These are phyloP conservation scores for Mucor lusitanicus DNA, from an alignment of 371 early-diverging fungal species.

Conservation along the genomic window DNA sequence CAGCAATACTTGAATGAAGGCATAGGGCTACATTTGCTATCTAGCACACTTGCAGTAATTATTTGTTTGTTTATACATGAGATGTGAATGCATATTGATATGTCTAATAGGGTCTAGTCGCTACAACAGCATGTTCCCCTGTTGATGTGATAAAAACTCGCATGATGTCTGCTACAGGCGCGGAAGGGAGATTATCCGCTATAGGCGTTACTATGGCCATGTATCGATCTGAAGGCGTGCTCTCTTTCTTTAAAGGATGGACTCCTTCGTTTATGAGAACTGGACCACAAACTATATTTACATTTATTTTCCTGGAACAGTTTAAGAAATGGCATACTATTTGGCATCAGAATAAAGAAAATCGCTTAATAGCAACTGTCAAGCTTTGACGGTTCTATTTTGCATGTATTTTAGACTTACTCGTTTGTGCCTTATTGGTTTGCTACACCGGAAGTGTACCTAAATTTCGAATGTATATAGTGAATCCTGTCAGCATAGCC, in stretches of 20 bases:
- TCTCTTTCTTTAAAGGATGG: conserved; percentile 78
- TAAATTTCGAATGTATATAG: too few relatives aligned
- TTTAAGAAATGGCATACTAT: conserved; percentile 47
- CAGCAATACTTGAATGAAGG: conserved; percentile 54
- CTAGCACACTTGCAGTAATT: conserved; percentile 59
- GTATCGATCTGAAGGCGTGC: conserved; percentile 57
- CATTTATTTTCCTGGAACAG: conserved; percentile 70
- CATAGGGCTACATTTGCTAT: conserved; percentile 58
- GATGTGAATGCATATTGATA: background rate
- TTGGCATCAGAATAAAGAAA: conserved; percentile 10
- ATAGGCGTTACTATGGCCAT: conserved; percentile 45
- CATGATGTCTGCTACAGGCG: conserved; percentile 60
- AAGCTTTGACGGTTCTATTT: background rate
- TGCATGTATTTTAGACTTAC: background rate
- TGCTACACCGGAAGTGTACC: too few relatives aligned
- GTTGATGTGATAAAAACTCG: conserved; percentile 79
- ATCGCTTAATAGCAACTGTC: background rate
- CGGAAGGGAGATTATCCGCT: conserved; percentile 39
- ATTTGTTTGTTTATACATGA: background rate
- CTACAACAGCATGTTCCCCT: conserved; percentile 72
- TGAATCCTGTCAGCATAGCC: too few relatives aligned
- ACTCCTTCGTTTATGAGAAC: conserved; percentile 63
- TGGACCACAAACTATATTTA: conserved; percentile 71
- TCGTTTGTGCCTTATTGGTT: background rate
- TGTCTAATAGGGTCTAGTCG: conserved; percentile 56